These are phyloP conservation scores for Epichloe sibirici DNA, from an alignment of 2,329 filamentous ascomycete species.

Conservation along the genomic window DNA sequence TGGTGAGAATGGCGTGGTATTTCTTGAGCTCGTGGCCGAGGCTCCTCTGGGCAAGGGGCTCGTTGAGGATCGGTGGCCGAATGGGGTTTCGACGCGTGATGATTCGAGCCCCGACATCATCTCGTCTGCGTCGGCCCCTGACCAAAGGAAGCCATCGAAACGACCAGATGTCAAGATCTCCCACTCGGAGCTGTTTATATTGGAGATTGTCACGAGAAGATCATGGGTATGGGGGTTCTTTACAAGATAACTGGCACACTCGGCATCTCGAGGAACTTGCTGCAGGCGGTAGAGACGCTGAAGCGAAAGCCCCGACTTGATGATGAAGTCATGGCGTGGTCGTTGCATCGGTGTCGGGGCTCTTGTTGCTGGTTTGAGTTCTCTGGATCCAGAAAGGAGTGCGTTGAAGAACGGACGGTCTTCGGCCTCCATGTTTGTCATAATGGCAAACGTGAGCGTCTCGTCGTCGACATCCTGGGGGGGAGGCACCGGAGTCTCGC, in stretches of 20 bases:
- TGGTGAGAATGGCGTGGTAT: slow-evolving; percentile 34
- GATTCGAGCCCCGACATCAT: slow-evolving; percentile 32
- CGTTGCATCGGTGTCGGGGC: slow-evolving; percentile 59
- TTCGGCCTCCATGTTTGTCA: slow-evolving; percentile 69
- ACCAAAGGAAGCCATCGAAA: slow-evolving; percentile 93
- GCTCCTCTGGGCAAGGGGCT: slow-evolving; percentile 29
- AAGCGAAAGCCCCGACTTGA: slow-evolving; percentile 64
- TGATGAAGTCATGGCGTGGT: slow-evolving; percentile 58
- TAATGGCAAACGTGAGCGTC: slow-evolving; percentile 82
- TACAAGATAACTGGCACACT: slow-evolving; percentile 75
- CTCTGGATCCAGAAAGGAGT: slow-evolving; percentile 50
- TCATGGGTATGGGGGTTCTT: slow-evolving; percentile 74
- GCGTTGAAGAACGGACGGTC: slow-evolving; percentile 75
- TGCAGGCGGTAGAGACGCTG: slow-evolving; percentile 74
- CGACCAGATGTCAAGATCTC: slow-evolving; percentile 87
- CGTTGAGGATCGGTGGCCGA: slow-evolving; percentile 22
- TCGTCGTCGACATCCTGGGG: slow-evolving; percentile 90
- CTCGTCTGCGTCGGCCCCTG: slow-evolving; percentile 62
- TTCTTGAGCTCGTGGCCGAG: slow-evolving; percentile 31
- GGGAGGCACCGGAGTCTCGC: slow-evolving; percentile 62
- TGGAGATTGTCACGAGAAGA: slow-evolving; percentile 72
- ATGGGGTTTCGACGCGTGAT: slow-evolving; percentile 44
- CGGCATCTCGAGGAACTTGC: slow-evolving; percentile 66
- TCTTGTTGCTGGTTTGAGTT: slow-evolving; percentile 42
- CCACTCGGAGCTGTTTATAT: slow-evolving; percentile 89